Percentiles rank a stretch among this genome's conserved stretches.
Conservation (phyloP, 225 moss, liverwort and hornwort genomes). For the Pleurozium schreberi region DNA sequence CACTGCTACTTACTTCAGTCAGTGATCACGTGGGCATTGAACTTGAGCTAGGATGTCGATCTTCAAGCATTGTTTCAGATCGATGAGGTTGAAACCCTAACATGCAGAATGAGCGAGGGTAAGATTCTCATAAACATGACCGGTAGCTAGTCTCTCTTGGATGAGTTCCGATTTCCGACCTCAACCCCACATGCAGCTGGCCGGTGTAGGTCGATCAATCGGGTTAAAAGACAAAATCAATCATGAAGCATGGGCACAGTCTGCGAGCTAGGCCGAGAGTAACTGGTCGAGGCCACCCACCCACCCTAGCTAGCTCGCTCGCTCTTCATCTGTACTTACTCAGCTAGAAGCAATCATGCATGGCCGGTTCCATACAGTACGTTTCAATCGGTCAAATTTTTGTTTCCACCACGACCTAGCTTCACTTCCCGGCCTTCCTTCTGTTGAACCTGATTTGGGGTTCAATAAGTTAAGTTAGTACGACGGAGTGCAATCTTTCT, state of each 20-base stretch:
- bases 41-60: background rate
- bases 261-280: background rate
- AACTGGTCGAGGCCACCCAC: background rate
- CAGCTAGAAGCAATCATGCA: background rate
- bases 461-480: background rate
- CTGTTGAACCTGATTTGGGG: background rate
- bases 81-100: background rate
- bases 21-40: background rate
- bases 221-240: background rate
- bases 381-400: background rate
- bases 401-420: too few species aligned
- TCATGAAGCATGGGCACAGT: background rate
- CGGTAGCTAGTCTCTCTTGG: background rate
- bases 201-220: too few species aligned
- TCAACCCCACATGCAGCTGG: background rate
- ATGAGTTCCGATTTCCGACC: background rate
- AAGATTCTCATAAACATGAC: background rate
- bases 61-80: background rate
- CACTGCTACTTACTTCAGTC: background rate
- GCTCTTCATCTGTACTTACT: background rate
- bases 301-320: too few species aligned
- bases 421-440: too few species aligned
- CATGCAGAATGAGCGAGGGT: background rate
- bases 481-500: background rate
- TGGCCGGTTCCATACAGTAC: too few species aligned